These are phyloP conservation scores for Penicillium ucsense DNA, from an alignment of 495 filamentous ascomycete genomes.

Conservation along the genomic window DNA sequence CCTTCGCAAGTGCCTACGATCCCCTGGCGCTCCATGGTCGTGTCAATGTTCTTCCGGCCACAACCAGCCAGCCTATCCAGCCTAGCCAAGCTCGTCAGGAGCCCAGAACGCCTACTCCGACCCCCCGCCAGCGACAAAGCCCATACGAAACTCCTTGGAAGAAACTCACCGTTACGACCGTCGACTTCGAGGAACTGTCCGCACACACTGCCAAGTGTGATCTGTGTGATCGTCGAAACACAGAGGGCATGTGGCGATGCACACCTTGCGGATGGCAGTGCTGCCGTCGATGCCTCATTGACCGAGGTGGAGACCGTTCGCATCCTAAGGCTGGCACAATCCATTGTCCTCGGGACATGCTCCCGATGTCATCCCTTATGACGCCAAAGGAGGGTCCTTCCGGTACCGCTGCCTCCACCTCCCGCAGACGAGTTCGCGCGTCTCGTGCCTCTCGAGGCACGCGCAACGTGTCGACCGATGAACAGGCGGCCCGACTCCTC, in stretches of 20 bases:
- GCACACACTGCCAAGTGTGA: slow-evolving; percentile 46
- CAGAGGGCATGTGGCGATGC: slow-evolving; percentile 35
- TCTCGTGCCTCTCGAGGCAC: too few species aligned
- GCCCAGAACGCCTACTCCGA: not conserved
- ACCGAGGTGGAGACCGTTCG: slow-evolving; percentile 11
- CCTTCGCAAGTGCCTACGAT: too few species aligned
- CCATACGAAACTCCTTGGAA: not conserved
- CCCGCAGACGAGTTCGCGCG: not conserved
- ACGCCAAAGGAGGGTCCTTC: too few species aligned
- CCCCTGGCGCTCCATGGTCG: too few species aligned
- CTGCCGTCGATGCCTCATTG: slow-evolving; percentile 29
- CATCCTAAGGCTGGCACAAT: slow-evolving; percentile 11
- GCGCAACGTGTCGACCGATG: too few species aligned
- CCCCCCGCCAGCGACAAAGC: not conserved
- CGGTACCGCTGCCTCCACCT: not conserved
- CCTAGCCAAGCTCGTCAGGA: not conserved
- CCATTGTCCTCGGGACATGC: not conserved
- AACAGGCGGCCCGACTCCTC: too few species aligned
- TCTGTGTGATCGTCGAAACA: slow-evolving; percentile 35
- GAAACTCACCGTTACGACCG: not conserved
- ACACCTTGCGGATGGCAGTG: slow-evolving; percentile 33
- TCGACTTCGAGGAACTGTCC: slow-evolving; percentile 22
- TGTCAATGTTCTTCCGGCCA: too few species aligned
- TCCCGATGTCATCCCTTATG: not conserved
- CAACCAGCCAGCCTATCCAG: too few species aligned